Percentiles rank a stretch among this genome's conserved stretches.
These are phyloP conservation scores for Yarrowia porcina DNA, from an alignment of 805 yeast genomes.

Conservation along the genomic window DNA sequence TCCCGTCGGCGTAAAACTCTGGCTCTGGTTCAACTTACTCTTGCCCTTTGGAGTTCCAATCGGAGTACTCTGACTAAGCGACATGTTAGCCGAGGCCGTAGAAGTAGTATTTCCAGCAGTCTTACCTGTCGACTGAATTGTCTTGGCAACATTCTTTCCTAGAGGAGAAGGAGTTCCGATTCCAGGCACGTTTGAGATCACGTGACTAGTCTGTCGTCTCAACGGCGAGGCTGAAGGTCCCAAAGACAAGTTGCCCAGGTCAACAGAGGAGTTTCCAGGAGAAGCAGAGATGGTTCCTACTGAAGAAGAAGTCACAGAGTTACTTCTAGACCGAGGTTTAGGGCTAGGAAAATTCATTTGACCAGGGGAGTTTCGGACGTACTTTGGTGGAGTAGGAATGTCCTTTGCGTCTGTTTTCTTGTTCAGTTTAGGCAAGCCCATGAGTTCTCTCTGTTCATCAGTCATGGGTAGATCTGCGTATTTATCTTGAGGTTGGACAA, in stretches of 20 bases:
- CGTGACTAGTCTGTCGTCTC: not conserved
- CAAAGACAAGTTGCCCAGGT: conserved; percentile 6
- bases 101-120: no score
- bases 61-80: conserved; percentile 6
- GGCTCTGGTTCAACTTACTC: not conserved
- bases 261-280: conserved; percentile 27
- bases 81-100: conserved; percentile 3
- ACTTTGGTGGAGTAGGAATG: conserved; percentile 33
- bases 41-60: conserved; percentile 13
- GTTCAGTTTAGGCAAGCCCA: conserved; percentile 35
- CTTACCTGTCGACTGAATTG: not conserved
- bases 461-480: conserved; percentile 34
- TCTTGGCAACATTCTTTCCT: conserved; percentile 6
- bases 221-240: conserved; percentile 1
- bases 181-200: conserved; percentile 5
- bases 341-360: conserved; percentile 3
- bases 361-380: conserved; percentile 18
- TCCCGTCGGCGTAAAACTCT: conserved; percentile 30
- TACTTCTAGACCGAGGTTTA: not conserved
- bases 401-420: conserved; percentile 9
- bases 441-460: conserved; percentile 33
- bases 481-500: conserved; percentile 29
- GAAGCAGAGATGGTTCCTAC: conserved; percentile 25
- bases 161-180: conserved; percentile 1
- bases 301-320: not conserved